phyloP scores from a whole-genome alignment of 345 rosid genomes.

The Sonneratia alba region DNA sequence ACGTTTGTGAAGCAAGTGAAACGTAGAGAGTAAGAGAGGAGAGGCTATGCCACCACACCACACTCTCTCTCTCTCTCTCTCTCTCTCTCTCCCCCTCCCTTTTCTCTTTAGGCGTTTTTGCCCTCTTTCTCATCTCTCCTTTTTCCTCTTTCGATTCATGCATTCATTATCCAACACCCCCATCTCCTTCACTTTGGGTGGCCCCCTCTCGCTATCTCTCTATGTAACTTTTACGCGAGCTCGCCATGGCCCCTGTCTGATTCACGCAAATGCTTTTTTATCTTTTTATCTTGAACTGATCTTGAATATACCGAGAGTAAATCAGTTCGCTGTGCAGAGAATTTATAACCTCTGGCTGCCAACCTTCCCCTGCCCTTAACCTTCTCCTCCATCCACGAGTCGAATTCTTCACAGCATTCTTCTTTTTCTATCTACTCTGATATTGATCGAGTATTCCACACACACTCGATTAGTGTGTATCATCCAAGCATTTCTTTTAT shows the following conservation, averaged over 20 bases:
- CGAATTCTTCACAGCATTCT: too few species aligned
- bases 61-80: neutral
- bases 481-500: too few species aligned
- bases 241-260: neutral
- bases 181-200: neutral
- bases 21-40: slow-evolving; percentile 8
- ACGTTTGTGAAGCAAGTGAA: slow-evolving; percentile 5
- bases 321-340: too few species aligned
- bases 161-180: neutral
- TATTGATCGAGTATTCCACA: too few species aligned
- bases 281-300: neutral
- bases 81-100: neutral
- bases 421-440: too few species aligned
- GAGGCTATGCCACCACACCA: neutral
- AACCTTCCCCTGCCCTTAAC: too few species aligned
- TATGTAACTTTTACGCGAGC: neutral
- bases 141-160: neutral
- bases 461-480: too few species aligned
- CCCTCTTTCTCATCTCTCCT: neutral
- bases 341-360: too few species aligned
- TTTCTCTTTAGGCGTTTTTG: neutral
- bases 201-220: neutral
- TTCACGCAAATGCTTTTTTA: neutral
- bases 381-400: too few species aligned
- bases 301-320: too few species aligned